phyloP scores from a whole-genome alignment of 345 rosid species.

The Salix viminalis region DNA sequence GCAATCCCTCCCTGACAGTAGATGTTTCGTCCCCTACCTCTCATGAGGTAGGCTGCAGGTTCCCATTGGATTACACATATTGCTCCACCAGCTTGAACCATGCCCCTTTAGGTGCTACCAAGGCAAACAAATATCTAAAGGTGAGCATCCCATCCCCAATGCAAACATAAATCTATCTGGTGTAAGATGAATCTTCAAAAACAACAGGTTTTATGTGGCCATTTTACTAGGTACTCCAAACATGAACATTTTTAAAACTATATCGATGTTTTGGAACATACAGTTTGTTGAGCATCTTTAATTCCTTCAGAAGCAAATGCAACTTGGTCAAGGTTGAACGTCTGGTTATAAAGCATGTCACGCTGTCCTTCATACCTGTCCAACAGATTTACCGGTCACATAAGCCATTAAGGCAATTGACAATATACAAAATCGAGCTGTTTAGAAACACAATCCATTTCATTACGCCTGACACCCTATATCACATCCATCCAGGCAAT shows the following conservation, averaged over 20 bases:
- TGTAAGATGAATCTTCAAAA: neutral
- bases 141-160: neutral
- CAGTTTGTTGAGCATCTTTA: constrained; percentile 98
- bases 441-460: neutral
- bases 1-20: constrained; percentile 18
- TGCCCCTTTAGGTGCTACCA: constrained; percentile 36
- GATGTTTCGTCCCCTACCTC: constrained; percentile 37
- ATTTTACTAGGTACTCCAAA: neutral
- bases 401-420: constrained; percentile 9
- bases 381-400: neutral
- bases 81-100: constrained; percentile 39
- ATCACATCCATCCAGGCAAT: neutral
- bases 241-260: neutral
- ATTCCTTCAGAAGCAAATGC: constrained; percentile 97
- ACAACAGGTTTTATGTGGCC: neutral
- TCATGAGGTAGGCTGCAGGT: constrained; percentile 52
- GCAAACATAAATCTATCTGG: neutral
- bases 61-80: constrained; percentile 36
- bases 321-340: constrained; percentile 99
- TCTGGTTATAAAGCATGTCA: constrained; percentile 94
- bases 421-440: neutral
- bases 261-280: constrained; percentile 30
- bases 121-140: constrained; percentile 30
- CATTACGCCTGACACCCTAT: neutral
- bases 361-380: constrained; percentile 96